Percentiles rank a stretch among this genome's conserved stretches.
phyloP scores from a whole-genome alignment of 2,329 filamentous ascomycete species.

The Pseudocercospora vitis region DNA sequence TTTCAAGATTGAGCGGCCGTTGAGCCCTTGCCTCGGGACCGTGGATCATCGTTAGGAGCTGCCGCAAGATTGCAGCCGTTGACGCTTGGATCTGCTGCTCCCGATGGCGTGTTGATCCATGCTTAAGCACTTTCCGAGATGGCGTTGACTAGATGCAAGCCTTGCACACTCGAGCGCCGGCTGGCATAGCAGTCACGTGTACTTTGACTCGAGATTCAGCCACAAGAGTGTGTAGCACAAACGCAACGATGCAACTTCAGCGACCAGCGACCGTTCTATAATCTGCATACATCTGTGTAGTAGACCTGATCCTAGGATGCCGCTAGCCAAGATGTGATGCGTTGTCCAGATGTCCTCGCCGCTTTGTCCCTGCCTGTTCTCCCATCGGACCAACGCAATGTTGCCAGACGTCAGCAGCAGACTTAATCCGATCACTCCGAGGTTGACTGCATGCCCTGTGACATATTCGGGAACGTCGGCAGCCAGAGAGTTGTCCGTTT shows the following conservation, averaged over 20 bases:
- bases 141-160: neutral
- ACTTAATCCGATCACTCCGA: constrained; percentile 43
- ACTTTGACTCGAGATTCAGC: neutral
- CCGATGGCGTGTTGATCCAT: constrained; percentile 1
- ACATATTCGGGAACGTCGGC: constrained; percentile 45
- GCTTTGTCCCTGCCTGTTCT: constrained; percentile 41
- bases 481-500: constrained; percentile 49
- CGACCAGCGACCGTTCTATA: neutral
- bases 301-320: constrained; percentile 46
- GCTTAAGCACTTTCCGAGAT: neutral
- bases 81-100: constrained; percentile 5
- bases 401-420: constrained; percentile 36
- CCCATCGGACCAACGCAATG: constrained; percentile 44
- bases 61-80: constrained; percentile 3
- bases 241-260: too few relatives aligned
- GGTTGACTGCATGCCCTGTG: constrained; percentile 45
- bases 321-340: constrained; percentile 41
- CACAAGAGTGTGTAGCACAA: neutral
- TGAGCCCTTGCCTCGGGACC: neutral
- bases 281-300: constrained; percentile 11
- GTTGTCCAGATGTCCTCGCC: constrained; percentile 41
- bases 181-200: neutral
- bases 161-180: too few relatives aligned
- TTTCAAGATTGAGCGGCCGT: constrained; percentile 2
- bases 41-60: neutral